Evolutionary conservation across 1,284 basidiomycete genomes (phyloP).

Genomic region (Boletus sp.): DNA sequence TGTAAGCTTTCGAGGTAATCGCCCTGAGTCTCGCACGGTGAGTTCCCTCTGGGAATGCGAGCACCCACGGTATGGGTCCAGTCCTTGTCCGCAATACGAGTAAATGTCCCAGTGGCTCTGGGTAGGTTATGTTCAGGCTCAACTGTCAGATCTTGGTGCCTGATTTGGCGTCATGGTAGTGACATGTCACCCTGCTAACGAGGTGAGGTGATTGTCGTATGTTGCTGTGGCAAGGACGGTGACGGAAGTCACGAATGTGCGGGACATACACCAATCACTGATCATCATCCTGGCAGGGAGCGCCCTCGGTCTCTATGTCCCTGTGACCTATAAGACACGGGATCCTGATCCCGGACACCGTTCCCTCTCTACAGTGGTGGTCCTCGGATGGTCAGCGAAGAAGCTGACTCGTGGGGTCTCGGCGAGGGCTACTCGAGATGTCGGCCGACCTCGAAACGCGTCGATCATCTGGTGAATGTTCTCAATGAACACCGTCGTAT

Average conservation of each 20-base stretch:
- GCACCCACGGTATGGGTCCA: slow-evolving; percentile 1
- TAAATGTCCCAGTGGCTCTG: not conserved
- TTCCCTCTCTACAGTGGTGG: slow-evolving; percentile 5
- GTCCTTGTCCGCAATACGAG: slow-evolving; percentile 5
- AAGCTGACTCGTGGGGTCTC: slow-evolving; percentile 1
- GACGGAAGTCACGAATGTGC: slow-evolving; percentile 30
- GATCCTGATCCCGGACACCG: not conserved
- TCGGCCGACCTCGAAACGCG: not conserved
- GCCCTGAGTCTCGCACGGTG: not conserved
- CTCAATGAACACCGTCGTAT: slow-evolving; percentile 30
- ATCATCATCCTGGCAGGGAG: slow-evolving; percentile 2
- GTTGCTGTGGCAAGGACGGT: not conserved
- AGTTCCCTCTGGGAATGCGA: not conserved
- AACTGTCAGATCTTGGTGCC: not conserved
- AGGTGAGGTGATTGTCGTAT: slow-evolving; percentile 4
- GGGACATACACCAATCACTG: slow-evolving; percentile 21
- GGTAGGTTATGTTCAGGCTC: not conserved
- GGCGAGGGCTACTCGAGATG: slow-evolving; percentile 6
- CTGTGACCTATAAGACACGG: slow-evolving; percentile 21
- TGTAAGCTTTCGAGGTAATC: not conserved
- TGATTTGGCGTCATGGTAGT: not conserved
- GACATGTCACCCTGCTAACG: not conserved
- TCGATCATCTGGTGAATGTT: slow-evolving; percentile 7
- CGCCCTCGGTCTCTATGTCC: slow-evolving; percentile 13
- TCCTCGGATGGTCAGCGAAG: slow-evolving; percentile 19